A percentile compares a stretch with the other conserved stretches of the same genome.
Evolutionary conservation across 2,329 filamentous ascomycete species (phyloP).

Genomic region (Monosporascus sp.): DNA sequence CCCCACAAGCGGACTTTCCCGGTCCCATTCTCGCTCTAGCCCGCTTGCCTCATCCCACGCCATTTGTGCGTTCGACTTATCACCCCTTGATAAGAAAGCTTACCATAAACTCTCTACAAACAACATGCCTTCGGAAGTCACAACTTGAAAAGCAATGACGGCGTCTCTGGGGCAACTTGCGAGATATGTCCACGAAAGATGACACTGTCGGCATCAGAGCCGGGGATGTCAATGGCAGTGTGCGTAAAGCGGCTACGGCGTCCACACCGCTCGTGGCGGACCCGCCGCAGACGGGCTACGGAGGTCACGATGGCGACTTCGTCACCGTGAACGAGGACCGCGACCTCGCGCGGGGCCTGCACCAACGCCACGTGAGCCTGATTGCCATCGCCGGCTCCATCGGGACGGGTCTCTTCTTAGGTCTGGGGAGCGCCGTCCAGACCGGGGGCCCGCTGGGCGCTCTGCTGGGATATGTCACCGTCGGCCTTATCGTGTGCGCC

Average conservation of each 20-base stretch:
- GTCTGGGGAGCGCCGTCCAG: constrained; percentile 48
- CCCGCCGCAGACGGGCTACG: not conserved
- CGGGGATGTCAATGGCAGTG: too few species aligned
- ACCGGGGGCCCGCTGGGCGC: constrained; percentile 44
- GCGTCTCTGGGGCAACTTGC: too few species aligned
- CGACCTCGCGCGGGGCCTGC: constrained; percentile 43
- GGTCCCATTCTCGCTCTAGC: not conserved
- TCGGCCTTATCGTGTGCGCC: constrained; percentile 51
- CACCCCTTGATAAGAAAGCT: too few species aligned
- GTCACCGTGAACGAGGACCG: constrained; percentile 44
- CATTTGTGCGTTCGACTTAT: not conserved
- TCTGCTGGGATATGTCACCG: constrained; percentile 48
- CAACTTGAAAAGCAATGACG: too few species aligned
- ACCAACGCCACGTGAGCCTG: constrained; percentile 55
- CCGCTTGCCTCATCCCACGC: not conserved
- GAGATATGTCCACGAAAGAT: too few species aligned
- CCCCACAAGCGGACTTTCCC: not conserved
- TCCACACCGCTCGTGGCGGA: not conserved
- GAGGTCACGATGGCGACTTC: constrained; percentile 36
- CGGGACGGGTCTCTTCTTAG: constrained; percentile 56
- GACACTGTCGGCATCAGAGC: too few species aligned
- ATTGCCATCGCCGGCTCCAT: constrained; percentile 58
- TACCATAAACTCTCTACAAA: too few species aligned
- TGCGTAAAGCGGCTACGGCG: too few species aligned
- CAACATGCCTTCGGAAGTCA: too few species aligned